Conservation (phyloP, 345 rosid species). For the Eucalyptus camaldulensis region DNA sequence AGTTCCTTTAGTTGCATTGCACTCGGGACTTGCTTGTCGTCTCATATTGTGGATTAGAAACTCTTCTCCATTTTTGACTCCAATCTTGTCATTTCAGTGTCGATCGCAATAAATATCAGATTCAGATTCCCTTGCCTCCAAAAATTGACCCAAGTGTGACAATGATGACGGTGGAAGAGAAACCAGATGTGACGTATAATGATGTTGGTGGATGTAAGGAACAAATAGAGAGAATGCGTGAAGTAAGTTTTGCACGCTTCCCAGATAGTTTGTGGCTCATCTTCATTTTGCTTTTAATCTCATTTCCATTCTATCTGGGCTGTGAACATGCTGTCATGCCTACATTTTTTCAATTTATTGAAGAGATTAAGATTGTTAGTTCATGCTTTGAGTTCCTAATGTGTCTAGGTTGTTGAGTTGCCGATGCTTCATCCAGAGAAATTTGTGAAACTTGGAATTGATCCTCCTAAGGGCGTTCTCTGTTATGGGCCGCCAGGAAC, state of each 20-base stretch:
- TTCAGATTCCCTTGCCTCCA: slow-evolving; percentile 97
- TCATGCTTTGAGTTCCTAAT: neutral
- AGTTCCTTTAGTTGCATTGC: neutral
- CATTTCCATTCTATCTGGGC: neutral
- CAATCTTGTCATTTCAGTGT: slow-evolving; percentile 40
- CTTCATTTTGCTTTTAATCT: neutral
- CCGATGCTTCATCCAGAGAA: slow-evolving; percentile 99
- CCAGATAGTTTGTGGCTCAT: neutral
- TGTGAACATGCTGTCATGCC: neutral
- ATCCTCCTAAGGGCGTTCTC: slow-evolving; percentile 98
- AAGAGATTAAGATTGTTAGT: neutral
- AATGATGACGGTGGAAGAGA: slow-evolving; percentile 99
- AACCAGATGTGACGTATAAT: slow-evolving; percentile 95
- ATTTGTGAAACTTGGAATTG: slow-evolving; percentile 97
- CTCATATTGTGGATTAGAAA: neutral
- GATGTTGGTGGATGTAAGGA: slow-evolving; percentile 99
- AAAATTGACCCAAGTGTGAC: slow-evolving; percentile 99
- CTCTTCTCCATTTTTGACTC: neutral
- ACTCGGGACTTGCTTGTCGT: neutral
- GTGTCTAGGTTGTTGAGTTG: slow-evolving; percentile 76
- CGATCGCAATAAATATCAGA: slow-evolving; percentile 96
- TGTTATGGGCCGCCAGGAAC: slow-evolving; percentile 99
- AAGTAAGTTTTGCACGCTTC: slow-evolving; percentile 28
- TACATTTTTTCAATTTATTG: neutral
- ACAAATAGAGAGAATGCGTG: slow-evolving; percentile 97